Base-by-base conservation (phyloP, 768 basidiomycete genomes). In the Terana coerulea region DNA sequence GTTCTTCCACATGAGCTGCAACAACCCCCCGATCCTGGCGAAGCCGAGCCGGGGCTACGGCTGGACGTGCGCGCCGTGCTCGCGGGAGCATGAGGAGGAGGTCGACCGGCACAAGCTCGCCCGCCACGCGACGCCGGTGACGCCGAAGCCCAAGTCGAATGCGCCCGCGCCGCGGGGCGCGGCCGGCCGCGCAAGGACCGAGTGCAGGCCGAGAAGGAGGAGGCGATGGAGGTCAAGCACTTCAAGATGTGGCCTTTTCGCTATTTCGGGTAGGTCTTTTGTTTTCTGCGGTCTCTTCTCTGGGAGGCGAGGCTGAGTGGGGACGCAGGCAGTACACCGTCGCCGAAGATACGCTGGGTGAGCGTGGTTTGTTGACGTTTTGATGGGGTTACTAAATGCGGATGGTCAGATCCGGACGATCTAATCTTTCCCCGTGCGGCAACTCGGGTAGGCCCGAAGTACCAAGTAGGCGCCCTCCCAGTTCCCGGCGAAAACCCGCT, bases 11-110 rank as follows among this genome's bases (percentile, higher is more conserved):
- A 95, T 98, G 88, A 68, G 76, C 51, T 98, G 95, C 65, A 88
- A 97, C 47, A 87, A 91, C 57, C 95, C 95, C 21, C 95, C 95
- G 2, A 72, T 98, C 7, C 73, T 78, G 15, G 87, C 88, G 2
- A 98, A 98, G 67, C 95, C 95, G 12, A 91, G 93, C 21, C 83
- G 92, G 56, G 95, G 95, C 39, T 98, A 98, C 70, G 92, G 91
- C 19, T 98, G 95, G 95, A 92, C 93, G 9, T 98, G 95, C 61
- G 90, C 91, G 0, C 91, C 93, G 1, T 98, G 95, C 67, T 88
- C 93, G 10, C 80, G 83, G 47, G 80, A 80, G 58, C 88, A 95
- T 63, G 93, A 92, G 60, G 88, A 92, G 61, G 83, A 89, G 64
- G 87, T 92, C 41, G 86, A 88, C 63, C 80, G 83, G 54, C 83